Base-by-base conservation (phyloP, 179 eudicot species). In the Camellia oleifera region DNA sequence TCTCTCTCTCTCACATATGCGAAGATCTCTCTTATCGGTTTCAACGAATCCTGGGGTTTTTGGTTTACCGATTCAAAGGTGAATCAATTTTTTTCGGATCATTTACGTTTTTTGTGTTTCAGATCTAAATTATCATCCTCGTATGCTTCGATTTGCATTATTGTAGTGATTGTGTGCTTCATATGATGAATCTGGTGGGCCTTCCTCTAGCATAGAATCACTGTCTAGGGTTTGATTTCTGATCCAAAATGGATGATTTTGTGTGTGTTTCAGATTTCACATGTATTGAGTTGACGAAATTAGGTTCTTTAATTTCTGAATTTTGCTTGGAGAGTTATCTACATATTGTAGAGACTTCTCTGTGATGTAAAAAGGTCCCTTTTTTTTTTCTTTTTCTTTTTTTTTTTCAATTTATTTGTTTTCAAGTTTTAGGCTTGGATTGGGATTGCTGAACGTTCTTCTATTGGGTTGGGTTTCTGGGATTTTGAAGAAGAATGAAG, bases 101-200 rank as follows among this genome's bases (percentile, higher is more conserved):
- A 69, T 44, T 13, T 69, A 1, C 17, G 9, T 32, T 32, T 69
- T 69, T 17, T 18, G 13, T 71, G 20, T 46, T 71, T 71, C 75
- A 71, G 75, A 71, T 71, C 75, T 20, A 18, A 46, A 7, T 18
- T 50, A 14, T 65, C 69, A 44, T 71, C 58, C 54, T 71, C 57
- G 4, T 20, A 17, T n/a, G 6, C 26, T n/a, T 50, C 57, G 18
- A 8, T 44, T 42, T 52, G 14, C 18, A 40, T 23, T 42, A 44
- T n/a, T 17, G 2, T 12, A 68, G 69, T 66, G 42, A 9, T 26
- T 66, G 9, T 4, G 53, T 45, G 9, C 3, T 18, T 57, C 61
- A 13, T 48, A 56, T 11, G 65, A 17, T 61, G 26, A 18, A 17
- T 61, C 26, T 61, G 52, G 54, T 45, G 42, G 42, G 42, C 14